These are phyloP conservation scores for Xerocomellus intermedius DNA, from an alignment of 768 basidiomycete species.

Conservation along the genomic window DNA sequence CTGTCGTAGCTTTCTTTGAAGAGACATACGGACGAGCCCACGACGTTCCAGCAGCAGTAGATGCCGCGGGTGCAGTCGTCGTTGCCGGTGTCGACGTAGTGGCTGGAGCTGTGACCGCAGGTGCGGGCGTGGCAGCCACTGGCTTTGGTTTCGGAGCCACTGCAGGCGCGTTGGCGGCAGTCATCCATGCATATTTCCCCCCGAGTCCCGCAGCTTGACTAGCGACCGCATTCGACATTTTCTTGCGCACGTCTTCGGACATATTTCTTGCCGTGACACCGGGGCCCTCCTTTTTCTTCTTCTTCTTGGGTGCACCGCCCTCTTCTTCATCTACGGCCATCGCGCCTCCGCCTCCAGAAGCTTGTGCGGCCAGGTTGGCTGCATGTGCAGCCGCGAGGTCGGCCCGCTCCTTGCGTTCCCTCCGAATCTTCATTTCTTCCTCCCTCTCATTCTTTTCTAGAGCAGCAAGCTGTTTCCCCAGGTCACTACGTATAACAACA, in stretches of 20 bases:
- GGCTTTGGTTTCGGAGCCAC: slow-evolving; percentile 40
- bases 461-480: slow-evolving; percentile 71
- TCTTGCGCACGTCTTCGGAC: slow-evolving; percentile 89
- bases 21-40: slow-evolving; percentile 69
- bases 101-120: slow-evolving; percentile 24
- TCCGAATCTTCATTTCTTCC: slow-evolving; percentile 71
- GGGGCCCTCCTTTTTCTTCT: slow-evolving; percentile 79
- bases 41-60: slow-evolving; percentile 30
- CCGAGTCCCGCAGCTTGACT: slow-evolving; percentile 84
- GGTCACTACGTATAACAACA: slow-evolving; percentile 71
- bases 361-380: slow-evolving; percentile 59
- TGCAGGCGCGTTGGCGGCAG: slow-evolving; percentile 50
- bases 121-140: slow-evolving; percentile 32
- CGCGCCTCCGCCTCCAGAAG: slow-evolving; percentile 34
- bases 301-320: slow-evolving; percentile 67
- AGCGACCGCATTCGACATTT: slow-evolving; percentile 87
- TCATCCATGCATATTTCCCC: slow-evolving; percentile 90
- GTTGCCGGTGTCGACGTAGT: slow-evolving; percentile 31
- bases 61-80: slow-evolving; percentile 32
- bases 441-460: slow-evolving; percentile 81
- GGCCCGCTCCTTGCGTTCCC: slow-evolving; percentile 75
- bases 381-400: slow-evolving; percentile 72
- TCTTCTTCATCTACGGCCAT: slow-evolving; percentile 46
- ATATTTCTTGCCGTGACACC: slow-evolving; percentile 86
- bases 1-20: slow-evolving; percentile 41